A percentile compares a stretch with the other conserved stretches of the same genome.
Conservation (phyloP, 106 monocot species). For the Gastrodia elata region DNA sequence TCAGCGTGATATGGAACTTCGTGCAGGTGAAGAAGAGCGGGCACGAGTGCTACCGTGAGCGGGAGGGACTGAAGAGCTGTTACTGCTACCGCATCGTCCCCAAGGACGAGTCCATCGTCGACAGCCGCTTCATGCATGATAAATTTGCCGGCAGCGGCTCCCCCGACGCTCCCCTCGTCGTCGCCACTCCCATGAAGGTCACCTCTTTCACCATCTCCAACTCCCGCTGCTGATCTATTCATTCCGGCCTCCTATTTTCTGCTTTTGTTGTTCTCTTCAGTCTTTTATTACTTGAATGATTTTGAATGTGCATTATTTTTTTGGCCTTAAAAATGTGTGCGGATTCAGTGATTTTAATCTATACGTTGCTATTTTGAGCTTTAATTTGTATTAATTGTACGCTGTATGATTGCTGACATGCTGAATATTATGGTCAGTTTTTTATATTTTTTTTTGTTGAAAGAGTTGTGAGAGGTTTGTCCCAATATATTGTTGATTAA, state of each 20-base stretch:
- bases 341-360: neutral
- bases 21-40: slow-evolving; percentile 77
- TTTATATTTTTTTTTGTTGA: neutral
- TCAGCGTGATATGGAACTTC: slow-evolving; percentile 92
- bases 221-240: slow-evolving; percentile 18
- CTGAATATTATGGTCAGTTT: neutral
- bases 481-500: neutral
- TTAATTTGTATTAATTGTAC: neutral
- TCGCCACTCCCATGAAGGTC: slow-evolving; percentile 88
- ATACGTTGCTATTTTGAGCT: neutral
- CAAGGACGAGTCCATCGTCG: slow-evolving; percentile 83
- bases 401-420: too few relatives aligned
- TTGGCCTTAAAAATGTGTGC: too few relatives aligned
- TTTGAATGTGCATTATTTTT: neutral
- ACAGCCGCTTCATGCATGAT: slow-evolving; percentile 94
- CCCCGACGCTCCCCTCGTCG: slow-evolving; percentile 82
- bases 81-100: slow-evolving; percentile 90
- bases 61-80: slow-evolving; percentile 88
- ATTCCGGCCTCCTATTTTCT: neutral
- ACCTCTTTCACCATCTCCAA: slow-evolving; percentile 77
- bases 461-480: neutral
- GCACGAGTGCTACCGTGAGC: slow-evolving; percentile 74
- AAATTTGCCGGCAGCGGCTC: slow-evolving; percentile 65
- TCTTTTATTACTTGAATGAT: neutral
- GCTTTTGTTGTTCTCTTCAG: neutral